Percentiles rank a stretch among this genome's conserved stretches.
These are phyloP conservation scores for Saturnispora zaruensis DNA, from an alignment of 805 yeast species.

Conservation along the genomic window DNA sequence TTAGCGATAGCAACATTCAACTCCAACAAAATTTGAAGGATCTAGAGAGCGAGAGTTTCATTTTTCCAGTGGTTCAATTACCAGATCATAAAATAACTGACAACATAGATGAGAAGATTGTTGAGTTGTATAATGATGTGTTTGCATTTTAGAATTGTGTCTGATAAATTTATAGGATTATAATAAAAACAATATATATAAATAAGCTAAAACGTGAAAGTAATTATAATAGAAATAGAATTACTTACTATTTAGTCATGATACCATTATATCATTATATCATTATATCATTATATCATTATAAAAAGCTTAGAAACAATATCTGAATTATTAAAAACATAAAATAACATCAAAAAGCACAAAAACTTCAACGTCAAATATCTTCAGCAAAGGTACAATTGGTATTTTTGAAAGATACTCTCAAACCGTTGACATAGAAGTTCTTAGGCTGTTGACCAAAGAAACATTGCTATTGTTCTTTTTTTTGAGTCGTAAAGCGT, in stretches of 20 bases:
- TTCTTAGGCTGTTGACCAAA: background rate
- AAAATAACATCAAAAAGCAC: background rate
- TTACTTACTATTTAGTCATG: no score
- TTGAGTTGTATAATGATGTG: conserved; percentile 1
- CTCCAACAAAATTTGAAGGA: background rate
- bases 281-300: background rate
- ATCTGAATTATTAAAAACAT: no score
- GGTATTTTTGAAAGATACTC: no score
- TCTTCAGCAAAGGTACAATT: background rate
- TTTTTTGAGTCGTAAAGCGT: background rate
- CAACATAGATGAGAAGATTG: conserved; percentile 2
- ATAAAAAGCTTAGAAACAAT: background rate
- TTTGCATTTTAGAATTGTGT: background rate
- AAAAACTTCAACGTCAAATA: background rate
- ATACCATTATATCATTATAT: no score
- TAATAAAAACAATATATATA: background rate
- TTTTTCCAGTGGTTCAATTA: conserved; percentile 3
- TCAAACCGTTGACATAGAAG: no score
- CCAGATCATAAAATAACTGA: background rate
- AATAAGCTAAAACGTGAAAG: background rate
- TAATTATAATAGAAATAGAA: no score
- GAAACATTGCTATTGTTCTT: background rate
- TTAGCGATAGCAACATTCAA: conserved; percentile 1
- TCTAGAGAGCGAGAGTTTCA: background rate
- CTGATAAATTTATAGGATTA: background rate